phyloP scores from a whole-genome alignment of 106 monocot genomes.

The Platanthera zijinensis region DNA sequence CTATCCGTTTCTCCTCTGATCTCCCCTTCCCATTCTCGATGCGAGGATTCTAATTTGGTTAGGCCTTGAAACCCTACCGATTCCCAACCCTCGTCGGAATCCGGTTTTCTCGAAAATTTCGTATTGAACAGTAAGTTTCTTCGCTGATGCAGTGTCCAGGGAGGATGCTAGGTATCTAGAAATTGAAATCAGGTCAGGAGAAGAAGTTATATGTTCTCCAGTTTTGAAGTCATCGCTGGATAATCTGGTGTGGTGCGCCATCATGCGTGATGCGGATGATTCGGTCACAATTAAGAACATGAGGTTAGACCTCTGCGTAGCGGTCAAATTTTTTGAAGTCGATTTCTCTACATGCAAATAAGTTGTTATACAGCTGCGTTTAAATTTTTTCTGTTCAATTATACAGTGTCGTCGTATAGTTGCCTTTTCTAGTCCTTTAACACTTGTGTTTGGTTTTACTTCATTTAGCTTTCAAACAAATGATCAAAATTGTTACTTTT shows the following conservation, averaged over 20 bases:
- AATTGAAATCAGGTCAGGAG: constrained; percentile 38
- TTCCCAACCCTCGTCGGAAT: neutral
- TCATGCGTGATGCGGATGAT: constrained; percentile 21
- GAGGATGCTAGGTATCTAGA: constrained; percentile 40
- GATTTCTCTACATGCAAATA: neutral
- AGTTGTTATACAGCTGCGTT: neutral
- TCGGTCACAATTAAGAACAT: constrained; percentile 45
- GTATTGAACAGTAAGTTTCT: neutral
- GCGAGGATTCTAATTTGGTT: neutral
- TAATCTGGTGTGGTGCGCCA: constrained; percentile 54
- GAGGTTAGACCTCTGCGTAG: constrained; percentile 32
- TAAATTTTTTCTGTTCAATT: no score
- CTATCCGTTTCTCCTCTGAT: neutral
- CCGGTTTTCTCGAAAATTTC: neutral
- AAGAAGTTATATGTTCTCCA: constrained; percentile 33
- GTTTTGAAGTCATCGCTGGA: constrained; percentile 21
- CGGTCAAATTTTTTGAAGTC: neutral
- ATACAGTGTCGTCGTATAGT: no score
- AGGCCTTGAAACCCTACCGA: neutral
- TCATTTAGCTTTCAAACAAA: no score
- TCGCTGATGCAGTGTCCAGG: constrained; percentile 39
- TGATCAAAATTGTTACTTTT: no score
- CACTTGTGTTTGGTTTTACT: neutral
- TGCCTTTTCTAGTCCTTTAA: neutral
- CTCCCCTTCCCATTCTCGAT: neutral